A percentile compares a stretch with the other conserved stretches of the same genome.
phyloP scores from a whole-genome alignment of 305 asterid species.

The Rubia peregrina region DNA sequence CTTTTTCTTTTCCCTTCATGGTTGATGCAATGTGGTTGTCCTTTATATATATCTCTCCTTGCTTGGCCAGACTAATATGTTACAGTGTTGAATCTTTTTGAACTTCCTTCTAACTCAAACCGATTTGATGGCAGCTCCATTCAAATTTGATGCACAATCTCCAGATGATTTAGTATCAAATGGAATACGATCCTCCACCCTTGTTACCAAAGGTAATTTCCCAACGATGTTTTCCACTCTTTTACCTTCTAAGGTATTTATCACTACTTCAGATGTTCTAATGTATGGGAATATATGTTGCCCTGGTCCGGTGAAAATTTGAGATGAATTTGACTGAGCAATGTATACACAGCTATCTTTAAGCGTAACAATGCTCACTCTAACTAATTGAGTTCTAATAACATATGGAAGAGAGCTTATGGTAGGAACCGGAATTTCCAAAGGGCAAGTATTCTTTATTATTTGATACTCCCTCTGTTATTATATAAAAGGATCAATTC shows the following conservation, averaged over 20 bases:
- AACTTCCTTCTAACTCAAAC: slow-evolving; percentile 29
- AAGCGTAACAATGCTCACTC: neutral
- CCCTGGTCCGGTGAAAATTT: neutral
- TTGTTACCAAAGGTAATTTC: slow-evolving; percentile 49
- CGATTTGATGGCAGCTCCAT: slow-evolving; percentile 56
- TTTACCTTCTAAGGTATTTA: slow-evolving; percentile 11
- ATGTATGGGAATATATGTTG: slow-evolving; percentile 3
- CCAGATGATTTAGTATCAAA: slow-evolving; percentile 76
- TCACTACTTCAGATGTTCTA: neutral
- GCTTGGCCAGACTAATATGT: slow-evolving; percentile 13
- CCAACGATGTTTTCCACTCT: slow-evolving; percentile 9
- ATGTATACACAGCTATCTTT: neutral
- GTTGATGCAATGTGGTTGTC: slow-evolving; percentile 12
- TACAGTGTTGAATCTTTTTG: slow-evolving; percentile 8
- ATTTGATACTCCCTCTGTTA: neutral
- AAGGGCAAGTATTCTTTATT: too few species aligned
- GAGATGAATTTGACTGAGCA: neutral
- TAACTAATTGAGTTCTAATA: slow-evolving; percentile 9
- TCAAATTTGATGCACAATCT: slow-evolving; percentile 76
- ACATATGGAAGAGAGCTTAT: neutral
- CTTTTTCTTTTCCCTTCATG: slow-evolving; percentile 6
- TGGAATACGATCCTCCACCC: slow-evolving; percentile 47
- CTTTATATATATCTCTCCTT: slow-evolving; percentile 3
- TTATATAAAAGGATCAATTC: neutral
- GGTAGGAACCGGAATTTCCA: too few species aligned